Base-by-base conservation (phyloP, 345 rosid genomes). In the Hirschfeldia incana region DNA sequence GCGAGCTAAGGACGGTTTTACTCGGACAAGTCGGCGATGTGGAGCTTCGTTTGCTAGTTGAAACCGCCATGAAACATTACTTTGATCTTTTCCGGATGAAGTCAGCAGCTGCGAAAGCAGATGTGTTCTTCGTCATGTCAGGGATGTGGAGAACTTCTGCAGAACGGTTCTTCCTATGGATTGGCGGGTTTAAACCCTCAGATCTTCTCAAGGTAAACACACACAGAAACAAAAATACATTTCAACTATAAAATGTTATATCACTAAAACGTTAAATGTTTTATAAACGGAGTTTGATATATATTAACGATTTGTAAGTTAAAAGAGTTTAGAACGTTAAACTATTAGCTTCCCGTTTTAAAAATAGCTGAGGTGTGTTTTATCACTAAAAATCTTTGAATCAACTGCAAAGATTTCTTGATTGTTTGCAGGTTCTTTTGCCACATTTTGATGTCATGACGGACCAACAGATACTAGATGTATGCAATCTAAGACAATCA, bases 111-210 rank as follows among this genome's bases (percentile, higher is more conserved):
- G 92, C 99, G 8, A 89, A 86, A 84, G 84, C 88, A 5, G 98
- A 95, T 77, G 98, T 93, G 55, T 93, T 91, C 84, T 95, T 88
- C 76, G 64, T 95, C 37, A 95, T 95, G 85, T 88, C 85, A 42
- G 99, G 99, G 55, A 65, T 90, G 89, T 95, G 99, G 99, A 93
- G 80, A 68, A 86, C 99, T 16, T 79, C 97, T 0, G 87, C 99
- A 1, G 99, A 95, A 81, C 84, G 96, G 0, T 91, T 93, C 37
- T 95, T 95, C 86, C 67, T 86, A 4, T 95, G 99, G 99, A 90
- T 95, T 0, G 99, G 98, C 49, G 99, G 99, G 4, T 95, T 91
- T 84, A 89, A 97, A 60, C 99, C 99, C 32, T 91, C 99, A 2
- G 97, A 92, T 75, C 98, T 95, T 80, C 92, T 95, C 69, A 86